Base-by-base conservation (phyloP, 2,329 filamentous ascomycete species). In the Teratosphaeria zuluensis region DNA sequence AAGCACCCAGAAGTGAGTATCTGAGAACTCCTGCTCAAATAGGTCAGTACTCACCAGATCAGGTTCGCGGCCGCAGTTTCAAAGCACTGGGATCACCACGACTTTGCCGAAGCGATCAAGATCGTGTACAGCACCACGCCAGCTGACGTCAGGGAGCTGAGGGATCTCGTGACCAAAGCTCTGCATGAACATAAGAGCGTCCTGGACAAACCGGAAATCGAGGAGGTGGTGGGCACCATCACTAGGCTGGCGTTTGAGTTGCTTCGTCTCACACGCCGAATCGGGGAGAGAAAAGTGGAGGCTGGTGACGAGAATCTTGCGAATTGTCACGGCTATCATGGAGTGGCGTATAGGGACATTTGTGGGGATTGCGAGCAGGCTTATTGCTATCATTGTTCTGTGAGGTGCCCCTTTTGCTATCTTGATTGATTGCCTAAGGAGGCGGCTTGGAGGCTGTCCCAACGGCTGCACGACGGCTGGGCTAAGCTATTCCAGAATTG, bases 71-170 rank as follows among this genome's bases (percentile, higher is more conserved):
- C 68, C 24, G 70, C 74, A 51, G 60, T 73, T 24, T 63, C 69
- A 24, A 54, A 61, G 33, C 69, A 73, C 58, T 65, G 71, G 60
- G 60, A 62, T 19, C 70, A 69, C 56, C 59, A 66, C 7, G 70
- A 74, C 55, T 70, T 76, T 51, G 66, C 73, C 51, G 70, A 75
- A 42, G 71, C 72, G 19, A 73, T 72, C 59, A 66, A 71, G 65
- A 72, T 75, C 55, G 74, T 70, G 2, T 76, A 75, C 65, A 72
- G 73, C 53, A 70, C 69, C 30, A 76, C 74, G 31, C 69, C 75
- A 56, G 74, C 76, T 58, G 69, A 68, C n/a, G 73, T 76, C 59
- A 71, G 72, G 21, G 73, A 73, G 12, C 69, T 76, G 21, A 68
- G 75, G 5, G 51, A 58, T 28, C 24, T 57, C 16, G 66, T 72